Base-by-base conservation (phyloP, 1,139 yeast species). In the Sugiyamaella grinbergsii region DNA sequence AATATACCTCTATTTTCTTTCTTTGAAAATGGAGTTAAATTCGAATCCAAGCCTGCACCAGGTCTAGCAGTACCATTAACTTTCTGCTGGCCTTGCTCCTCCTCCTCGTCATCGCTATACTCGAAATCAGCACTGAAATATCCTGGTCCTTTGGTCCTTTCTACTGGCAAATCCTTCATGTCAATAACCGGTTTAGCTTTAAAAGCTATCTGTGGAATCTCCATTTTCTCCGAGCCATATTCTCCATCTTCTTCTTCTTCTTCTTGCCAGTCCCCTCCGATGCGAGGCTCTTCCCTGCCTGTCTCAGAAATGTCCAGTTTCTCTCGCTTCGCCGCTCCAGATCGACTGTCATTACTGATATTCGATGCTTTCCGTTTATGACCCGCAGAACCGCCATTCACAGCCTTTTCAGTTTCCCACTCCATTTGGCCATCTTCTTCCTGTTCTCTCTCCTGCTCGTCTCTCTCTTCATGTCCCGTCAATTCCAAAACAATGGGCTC, bases 71-170 rank as follows among this genome's bases (percentile, higher is more conserved):
- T 16, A n/a, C 16, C 11, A 15, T 28, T 31, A 11, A 8, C 42
- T 2, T 22, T 37, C 23, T 42, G 28, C n/a, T 42, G 3, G 5
- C 18, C 11, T 2, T 11, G 41, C 19, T 53, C 52, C 11, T 57
- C 59, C 11, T 47, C 54, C 13, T 62, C 66, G 16, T 61, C 65
- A n/a, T 58, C 60, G 23, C 58, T 50, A 40, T 56, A 61, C 20
- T 62, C 65, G 42, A 63, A 58, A 28, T 57, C 61, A 5, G 65
- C 68, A 16, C 63, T 55, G 44, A 65, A 64, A 41, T 58, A 65
- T 0, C 69, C 69, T 0, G 64, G 65, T 20, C 61, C 51, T 23
- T 55, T 53, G n/a, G 49, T 49, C 29, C 67, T 51, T 2, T 59
- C 66, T n/a, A 52, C 52, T 1, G 67, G 56, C 16, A 65, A 46